A percentile compares a stretch with the other conserved stretches of the same genome.
Evolutionary conservation across 345 rosid genomes (phyloP).

Genomic region (Populus nigra): DNA sequence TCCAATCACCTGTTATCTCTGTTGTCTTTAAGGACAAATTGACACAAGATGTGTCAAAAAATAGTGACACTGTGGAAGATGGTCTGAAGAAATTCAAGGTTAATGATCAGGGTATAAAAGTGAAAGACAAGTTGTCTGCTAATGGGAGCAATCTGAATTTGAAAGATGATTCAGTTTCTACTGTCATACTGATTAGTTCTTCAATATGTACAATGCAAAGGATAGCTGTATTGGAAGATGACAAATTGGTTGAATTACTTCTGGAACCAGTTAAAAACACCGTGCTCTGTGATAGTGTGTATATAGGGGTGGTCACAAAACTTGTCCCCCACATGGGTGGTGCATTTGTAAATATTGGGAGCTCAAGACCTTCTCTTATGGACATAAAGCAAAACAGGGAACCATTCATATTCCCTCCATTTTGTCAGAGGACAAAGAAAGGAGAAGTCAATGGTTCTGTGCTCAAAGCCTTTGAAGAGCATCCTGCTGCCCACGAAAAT

Average conservation of each 20-base stretch:
- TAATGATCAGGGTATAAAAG: conserved; percentile 40
- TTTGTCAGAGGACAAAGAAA: conserved; percentile 52
- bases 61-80: conserved; percentile 31
- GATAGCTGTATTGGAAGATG: conserved; percentile 91
- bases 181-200: conserved; percentile 76
- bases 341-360: conserved; percentile 93
- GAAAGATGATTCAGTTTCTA: conserved; percentile 49
- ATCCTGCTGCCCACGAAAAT: conserved; percentile 33
- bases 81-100: conserved; percentile 20
- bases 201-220: conserved; percentile 92
- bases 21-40: conserved; percentile 22
- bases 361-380: conserved; percentile 80
- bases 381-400: conserved; percentile 72
- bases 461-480: conserved; percentile 33
- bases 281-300: conserved; percentile 90
- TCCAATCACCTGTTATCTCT: conserved; percentile 32
- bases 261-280: conserved; percentile 87
- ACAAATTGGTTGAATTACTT: conserved; percentile 79
- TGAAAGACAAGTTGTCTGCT: conserved; percentile 43
- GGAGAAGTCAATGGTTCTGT: conserved; percentile 39
- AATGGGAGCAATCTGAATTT: conserved; percentile 37
- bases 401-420: conserved; percentile 89
- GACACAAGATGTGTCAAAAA: conserved; percentile 27
- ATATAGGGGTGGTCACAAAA: conserved; percentile 76
- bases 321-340: conserved; percentile 97